Conservation (phyloP, 208 protist genomes). For the Leishmania lainsoni region DNA sequence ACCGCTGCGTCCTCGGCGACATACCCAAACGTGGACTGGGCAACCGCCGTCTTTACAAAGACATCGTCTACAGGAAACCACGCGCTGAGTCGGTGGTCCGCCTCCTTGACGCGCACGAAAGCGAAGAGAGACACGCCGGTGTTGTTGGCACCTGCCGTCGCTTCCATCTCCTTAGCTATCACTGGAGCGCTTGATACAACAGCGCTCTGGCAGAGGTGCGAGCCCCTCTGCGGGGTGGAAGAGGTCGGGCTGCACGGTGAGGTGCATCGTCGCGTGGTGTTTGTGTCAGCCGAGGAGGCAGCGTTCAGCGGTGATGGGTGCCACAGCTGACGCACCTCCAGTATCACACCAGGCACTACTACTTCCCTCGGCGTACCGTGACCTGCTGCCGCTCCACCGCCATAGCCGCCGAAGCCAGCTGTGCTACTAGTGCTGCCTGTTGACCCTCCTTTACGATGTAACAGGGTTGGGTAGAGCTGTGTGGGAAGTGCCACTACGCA, state of each 20-base stretch:
- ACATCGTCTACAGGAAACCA: conserved; percentile 72
- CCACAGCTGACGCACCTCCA: conserved; percentile 78
- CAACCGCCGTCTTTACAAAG: conserved; percentile 43
- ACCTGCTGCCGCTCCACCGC: conserved; percentile 1
- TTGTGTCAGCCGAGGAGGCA: conserved; percentile 2
- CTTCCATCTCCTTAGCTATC: neutral
- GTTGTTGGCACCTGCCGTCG: neutral
- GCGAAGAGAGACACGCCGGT: conserved; percentile 42
- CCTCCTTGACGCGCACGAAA: conserved; percentile 81
- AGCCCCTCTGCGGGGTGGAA: neutral
- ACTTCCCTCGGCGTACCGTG: conserved; percentile 7
- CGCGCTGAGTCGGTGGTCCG: conserved; percentile 74
- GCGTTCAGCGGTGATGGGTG: conserved; percentile 13
- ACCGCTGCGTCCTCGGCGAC: neutral
- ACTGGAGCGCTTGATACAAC: neutral
- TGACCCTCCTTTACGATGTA: conserved; percentile 17
- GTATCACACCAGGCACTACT: conserved; percentile 32
- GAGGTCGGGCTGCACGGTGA: neutral
- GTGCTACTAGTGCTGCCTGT: neutral
- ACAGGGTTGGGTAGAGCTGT: conserved; percentile 18
- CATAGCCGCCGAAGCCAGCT: neutral
- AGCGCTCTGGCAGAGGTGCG: neutral
- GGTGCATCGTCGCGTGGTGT: neutral
- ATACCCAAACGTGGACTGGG: conserved; percentile 1
- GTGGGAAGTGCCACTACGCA: conserved; percentile 19